Evolutionary conservation across 2,329 filamentous ascomycete species (phyloP), one percentile per base, ranked within the genome.

Genomic region (Aspergillus costaricaensis): DNA sequence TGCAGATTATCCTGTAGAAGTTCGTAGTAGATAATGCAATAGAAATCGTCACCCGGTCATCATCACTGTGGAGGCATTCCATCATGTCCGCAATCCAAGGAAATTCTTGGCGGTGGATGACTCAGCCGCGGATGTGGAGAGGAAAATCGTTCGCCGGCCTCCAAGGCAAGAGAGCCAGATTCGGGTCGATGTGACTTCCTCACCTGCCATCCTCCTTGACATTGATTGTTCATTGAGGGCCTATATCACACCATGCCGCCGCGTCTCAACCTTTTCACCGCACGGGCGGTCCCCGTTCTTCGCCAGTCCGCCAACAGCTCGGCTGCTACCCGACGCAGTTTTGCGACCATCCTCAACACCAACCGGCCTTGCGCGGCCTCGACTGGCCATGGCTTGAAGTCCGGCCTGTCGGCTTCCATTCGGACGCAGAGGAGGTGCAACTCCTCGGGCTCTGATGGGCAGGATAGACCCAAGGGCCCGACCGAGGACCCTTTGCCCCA

Each of bases 401-500:
- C 62, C 58, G 60, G 62, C 59, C 60, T 68, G 54, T 60, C 57
- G 53, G 62, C 61, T 57, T 62, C 49, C 59, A 62, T 54, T 60
- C 63, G 23, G 50, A 52, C 52, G 54, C 70, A 74, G 47, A 66
- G 68, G 55, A 67, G 76, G 66, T 72, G 72, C 70, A 77, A 72
- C 58, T 78, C 76, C 21, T 76, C 75, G 6, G 65, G 65, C 36
- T 66, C 68, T 55, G 68, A 68, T 38, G 63, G 67, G 38, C 70
- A 75, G 39, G 67, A 71, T 55, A 58, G 68, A 17, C 61, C 68
- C 47, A 72, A 72, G 49, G 81, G 80, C 21, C 80, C 84, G 12
- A 85, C 83, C 59, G 79, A 82, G 74, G 79, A 84, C 62, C 74
- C 72, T 30, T 75, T 87, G 56, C 83, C 84, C 44, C 82, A 86